Conservation (phyloP, 225 moss, liverwort and hornwort genomes). For the Antitrichia curtipendula region DNA sequence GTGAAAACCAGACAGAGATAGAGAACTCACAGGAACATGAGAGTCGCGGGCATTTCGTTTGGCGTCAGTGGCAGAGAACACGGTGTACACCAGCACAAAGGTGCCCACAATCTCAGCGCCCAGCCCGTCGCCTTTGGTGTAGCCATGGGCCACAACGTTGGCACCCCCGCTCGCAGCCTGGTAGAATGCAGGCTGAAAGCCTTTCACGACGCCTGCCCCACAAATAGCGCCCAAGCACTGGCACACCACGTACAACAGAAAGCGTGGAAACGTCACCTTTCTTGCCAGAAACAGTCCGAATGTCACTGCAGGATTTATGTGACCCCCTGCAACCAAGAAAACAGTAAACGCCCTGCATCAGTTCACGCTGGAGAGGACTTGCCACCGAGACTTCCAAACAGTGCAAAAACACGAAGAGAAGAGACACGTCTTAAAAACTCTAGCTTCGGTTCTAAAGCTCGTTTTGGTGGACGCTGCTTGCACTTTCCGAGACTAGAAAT, state of each 20-base stretch:
- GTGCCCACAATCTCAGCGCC: slow-evolving; percentile 52
- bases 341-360: neutral
- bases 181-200: slow-evolving; percentile 32
- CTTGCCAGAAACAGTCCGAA: slow-evolving; percentile 36
- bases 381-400: neutral
- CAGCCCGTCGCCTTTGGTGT: slow-evolving; percentile 35
- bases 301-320: slow-evolving; percentile 45
- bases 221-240: slow-evolving; percentile 49
- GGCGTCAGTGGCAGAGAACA: slow-evolving; percentile 52
- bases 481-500: neutral
- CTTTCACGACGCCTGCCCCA: slow-evolving; percentile 43
- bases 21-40: slow-evolving; percentile 33
- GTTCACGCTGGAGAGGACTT: neutral
- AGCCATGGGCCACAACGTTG: slow-evolving; percentile 30
- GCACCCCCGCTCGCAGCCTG: slow-evolving; percentile 18
- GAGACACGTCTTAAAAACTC: neutral
- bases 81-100: slow-evolving; percentile 45
- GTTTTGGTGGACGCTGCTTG: neutral
- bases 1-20: neutral
- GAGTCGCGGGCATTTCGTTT: slow-evolving; percentile 46
- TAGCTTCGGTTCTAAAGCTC: neutral
- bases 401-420: neutral
- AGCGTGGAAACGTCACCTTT: slow-evolving; percentile 33
- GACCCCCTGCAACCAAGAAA: slow-evolving; percentile 13
- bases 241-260: slow-evolving; percentile 24